Percentiles rank a stretch among this genome's conserved stretches.
These are phyloP conservation scores for Polymyxa betae DNA, from an alignment of 208 protist genomes.

Conservation along the genomic window DNA sequence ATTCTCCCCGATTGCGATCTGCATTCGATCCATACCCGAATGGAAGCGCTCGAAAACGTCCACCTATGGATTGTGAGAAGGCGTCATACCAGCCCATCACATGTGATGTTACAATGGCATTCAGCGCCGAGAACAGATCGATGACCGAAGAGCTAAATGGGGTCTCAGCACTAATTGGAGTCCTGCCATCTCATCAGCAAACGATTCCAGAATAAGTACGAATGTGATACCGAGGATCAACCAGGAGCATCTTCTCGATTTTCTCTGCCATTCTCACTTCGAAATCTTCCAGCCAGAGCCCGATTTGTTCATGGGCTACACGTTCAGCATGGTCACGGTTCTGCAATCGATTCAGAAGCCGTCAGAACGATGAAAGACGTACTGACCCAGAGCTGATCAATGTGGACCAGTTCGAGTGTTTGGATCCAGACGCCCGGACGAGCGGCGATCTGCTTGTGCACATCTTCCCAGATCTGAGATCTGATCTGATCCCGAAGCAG, in stretches of 20 bases:
- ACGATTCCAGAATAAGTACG: background rate
- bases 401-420: background rate
- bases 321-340: background rate
- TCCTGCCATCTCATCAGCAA: background rate
- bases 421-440: background rate
- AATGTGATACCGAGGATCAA: background rate
- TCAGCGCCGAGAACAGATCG: constrained; percentile 22
- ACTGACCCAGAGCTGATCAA: background rate
- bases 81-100: background rate
- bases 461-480: no score
- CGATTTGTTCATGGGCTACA: background rate
- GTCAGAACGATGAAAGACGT: background rate
- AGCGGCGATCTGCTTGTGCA: no score
- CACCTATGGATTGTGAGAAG: background rate
- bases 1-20: no score
- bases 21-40: no score
- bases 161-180: background rate
- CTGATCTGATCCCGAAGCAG: no score
- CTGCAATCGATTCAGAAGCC: background rate
- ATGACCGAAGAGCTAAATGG: constrained; percentile 5
- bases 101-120: background rate
- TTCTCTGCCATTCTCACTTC: background rate
- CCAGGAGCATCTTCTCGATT: background rate
- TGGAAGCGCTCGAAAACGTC: no score
- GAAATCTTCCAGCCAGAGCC: background rate